Conservation (phyloP, 2,329 filamentous ascomycete species). For the Calonectria henricotiae region DNA sequence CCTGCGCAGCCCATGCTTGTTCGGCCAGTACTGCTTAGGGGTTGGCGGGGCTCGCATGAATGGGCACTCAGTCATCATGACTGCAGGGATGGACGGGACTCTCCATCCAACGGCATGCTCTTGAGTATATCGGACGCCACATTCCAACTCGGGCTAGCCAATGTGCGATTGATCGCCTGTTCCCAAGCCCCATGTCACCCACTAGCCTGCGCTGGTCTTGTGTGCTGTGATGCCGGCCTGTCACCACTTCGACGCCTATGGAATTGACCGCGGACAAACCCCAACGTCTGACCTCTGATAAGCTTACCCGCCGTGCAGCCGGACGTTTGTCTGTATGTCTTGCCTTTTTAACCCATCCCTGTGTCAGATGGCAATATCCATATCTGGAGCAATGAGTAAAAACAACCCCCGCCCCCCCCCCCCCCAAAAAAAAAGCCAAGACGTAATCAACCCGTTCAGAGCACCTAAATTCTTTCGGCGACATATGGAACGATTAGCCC, state of each 20-base stretch:
- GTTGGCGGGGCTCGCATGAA: conserved; percentile 12
- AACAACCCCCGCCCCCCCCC: not conserved
- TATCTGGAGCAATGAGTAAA: not conserved
- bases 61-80: conserved; percentile 25
- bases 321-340: conserved; percentile 8
- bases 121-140: conserved; percentile 15
- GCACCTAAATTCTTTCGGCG: conserved; percentile 11
- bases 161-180: conserved; percentile 23
- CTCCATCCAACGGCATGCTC: conserved; percentile 18
- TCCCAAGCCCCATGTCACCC: conserved; percentile 7
- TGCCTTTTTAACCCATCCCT: not conserved
- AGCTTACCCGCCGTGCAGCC: conserved; percentile 26
- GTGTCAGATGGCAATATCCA: conserved; percentile 19
- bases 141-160: conserved; percentile 9
- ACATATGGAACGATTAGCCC: conserved; percentile 24
- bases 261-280: conserved; percentile 5
- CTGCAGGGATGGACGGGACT: conserved; percentile 13
- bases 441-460: conserved; percentile 20
- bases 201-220: not conserved
- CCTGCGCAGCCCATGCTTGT: conserved; percentile 8
- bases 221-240: conserved; percentile 15
- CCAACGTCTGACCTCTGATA: conserved; percentile 29
- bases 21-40: conserved; percentile 30
- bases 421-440: not conserved
- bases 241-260: not conserved